These are phyloP conservation scores for Magnaporthiopsis incrustans DNA, from an alignment of 2,329 filamentous ascomycete genomes.

Conservation along the genomic window DNA sequence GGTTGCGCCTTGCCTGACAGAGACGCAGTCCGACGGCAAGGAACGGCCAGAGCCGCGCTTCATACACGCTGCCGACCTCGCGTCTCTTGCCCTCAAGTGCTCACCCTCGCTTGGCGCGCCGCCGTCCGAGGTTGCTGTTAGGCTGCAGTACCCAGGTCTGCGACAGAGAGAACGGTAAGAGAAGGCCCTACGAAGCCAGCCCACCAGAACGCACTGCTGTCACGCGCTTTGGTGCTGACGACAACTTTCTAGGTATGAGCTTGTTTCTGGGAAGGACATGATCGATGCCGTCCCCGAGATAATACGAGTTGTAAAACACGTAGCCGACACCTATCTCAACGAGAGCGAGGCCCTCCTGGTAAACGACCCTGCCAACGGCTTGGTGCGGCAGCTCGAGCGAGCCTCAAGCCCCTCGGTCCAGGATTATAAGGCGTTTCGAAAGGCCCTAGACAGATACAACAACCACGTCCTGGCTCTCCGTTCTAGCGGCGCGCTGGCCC, in stretches of 20 bases:
- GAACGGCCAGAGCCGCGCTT: conserved; percentile 29
- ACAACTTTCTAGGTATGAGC: conserved; percentile 49
- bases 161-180: conserved; percentile 23
- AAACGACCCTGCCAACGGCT: conserved; percentile 63
- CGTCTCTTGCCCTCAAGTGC: conserved; percentile 41
- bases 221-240: conserved; percentile 8
- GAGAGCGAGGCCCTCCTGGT: conserved; percentile 59
- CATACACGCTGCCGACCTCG: conserved; percentile 52
- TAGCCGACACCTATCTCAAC: conserved; percentile 71
- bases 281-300: conserved; percentile 72
- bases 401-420: conserved; percentile 61
- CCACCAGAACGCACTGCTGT: neutral
- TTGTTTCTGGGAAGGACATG: conserved; percentile 71
- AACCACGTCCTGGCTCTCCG: conserved; percentile 56
- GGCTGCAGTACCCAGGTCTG: conserved; percentile 75
- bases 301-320: conserved; percentile 58
- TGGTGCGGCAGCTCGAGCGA: conserved; percentile 69
- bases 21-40: conserved; percentile 38
- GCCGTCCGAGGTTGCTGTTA: conserved; percentile 49
- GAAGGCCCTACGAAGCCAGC: too few species aligned
- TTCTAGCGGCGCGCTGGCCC: conserved; percentile 61
- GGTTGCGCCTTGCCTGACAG: conserved; percentile 23
- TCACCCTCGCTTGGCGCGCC: conserved; percentile 40
- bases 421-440: conserved; percentile 59
- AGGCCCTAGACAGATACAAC: conserved; percentile 73